phyloP scores from a whole-genome alignment of 2,329 filamentous ascomycete species.

The Zymoseptoria ardabiliae region DNA sequence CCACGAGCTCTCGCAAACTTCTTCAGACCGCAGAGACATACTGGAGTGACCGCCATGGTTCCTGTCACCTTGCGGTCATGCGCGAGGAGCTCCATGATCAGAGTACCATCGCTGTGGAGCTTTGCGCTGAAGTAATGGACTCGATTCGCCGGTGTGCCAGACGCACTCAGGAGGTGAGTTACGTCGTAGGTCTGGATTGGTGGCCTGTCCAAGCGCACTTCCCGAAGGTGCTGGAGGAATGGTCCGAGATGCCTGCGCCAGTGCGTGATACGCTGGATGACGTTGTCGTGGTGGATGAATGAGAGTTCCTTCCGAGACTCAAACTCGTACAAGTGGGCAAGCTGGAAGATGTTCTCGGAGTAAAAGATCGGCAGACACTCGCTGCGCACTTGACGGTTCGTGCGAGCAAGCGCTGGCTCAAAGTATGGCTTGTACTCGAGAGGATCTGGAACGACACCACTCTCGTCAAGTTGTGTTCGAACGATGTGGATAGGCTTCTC shows the following conservation, averaged over 20 bases:
- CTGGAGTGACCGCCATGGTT: background rate
- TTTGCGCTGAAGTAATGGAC: background rate
- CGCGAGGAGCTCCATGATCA: background rate
- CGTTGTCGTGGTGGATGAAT: background rate
- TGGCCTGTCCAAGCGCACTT: background rate
- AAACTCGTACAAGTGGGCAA: background rate
- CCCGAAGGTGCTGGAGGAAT: background rate
- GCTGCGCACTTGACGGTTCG: background rate
- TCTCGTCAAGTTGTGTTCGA: background rate
- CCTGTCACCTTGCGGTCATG: background rate
- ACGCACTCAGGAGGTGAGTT: too few species aligned
- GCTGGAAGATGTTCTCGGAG: background rate
- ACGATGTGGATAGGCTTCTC: background rate
- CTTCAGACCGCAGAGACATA: background rate
- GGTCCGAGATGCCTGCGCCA: background rate
- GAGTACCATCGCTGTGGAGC: background rate
- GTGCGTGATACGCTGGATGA: background rate
- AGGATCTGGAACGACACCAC: background rate
- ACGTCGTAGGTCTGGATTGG: too few species aligned
- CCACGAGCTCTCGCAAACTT: background rate
- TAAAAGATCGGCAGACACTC: slow-evolving; percentile 2
- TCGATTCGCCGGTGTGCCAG: background rate
- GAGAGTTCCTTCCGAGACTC: background rate
- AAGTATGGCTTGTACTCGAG: background rate
- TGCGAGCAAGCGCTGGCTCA: background rate